A percentile compares a stretch with the other conserved stretches of the same genome.
Evolutionary conservation across 2,329 filamentous ascomycete genomes (phyloP).

Genomic region (Trichoderma atrobrunneum): DNA sequence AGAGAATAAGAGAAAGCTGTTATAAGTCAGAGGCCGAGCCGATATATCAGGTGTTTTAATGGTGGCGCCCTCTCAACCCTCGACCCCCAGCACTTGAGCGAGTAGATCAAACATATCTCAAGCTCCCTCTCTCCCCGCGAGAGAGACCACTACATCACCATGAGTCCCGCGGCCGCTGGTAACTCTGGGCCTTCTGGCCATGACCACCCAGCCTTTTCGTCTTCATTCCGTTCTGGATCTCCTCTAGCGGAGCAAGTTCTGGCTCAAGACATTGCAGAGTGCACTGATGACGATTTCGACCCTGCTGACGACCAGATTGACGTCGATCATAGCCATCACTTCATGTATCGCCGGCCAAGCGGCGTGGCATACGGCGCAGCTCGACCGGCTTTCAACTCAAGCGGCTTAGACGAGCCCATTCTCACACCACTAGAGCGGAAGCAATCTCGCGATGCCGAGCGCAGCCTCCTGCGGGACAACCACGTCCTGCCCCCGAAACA

Average conservation of each 20-base stretch:
- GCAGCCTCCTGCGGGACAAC: conserved; percentile 62
- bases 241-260: conserved; percentile 65
- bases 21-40: neutral
- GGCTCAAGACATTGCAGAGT: conserved; percentile 64
- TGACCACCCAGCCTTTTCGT: conserved; percentile 28
- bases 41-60: neutral
- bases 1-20: neutral
- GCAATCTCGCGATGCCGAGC: conserved; percentile 56
- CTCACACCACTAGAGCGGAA: conserved; percentile 56
- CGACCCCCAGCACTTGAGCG: neutral
- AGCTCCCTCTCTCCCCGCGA: neutral
- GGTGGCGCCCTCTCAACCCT: neutral
- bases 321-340: conserved; percentile 42
- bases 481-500: conserved; percentile 63
- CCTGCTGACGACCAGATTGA: conserved; percentile 33
- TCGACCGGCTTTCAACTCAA: conserved; percentile 65
- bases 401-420: conserved; percentile 43
- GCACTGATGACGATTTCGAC: conserved; percentile 53
- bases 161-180: conserved; percentile 6
- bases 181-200: conserved; percentile 18
- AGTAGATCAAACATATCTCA: neutral
- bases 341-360: conserved; percentile 71
- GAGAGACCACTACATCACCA: neutral
- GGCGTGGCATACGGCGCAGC: conserved; percentile 71
- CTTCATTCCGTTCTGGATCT: conserved; percentile 59